A percentile compares a stretch with the other conserved stretches of the same genome.
These are phyloP conservation scores for Clavispora fructus DNA, from an alignment of 805 yeast genomes.

Conservation along the genomic window DNA sequence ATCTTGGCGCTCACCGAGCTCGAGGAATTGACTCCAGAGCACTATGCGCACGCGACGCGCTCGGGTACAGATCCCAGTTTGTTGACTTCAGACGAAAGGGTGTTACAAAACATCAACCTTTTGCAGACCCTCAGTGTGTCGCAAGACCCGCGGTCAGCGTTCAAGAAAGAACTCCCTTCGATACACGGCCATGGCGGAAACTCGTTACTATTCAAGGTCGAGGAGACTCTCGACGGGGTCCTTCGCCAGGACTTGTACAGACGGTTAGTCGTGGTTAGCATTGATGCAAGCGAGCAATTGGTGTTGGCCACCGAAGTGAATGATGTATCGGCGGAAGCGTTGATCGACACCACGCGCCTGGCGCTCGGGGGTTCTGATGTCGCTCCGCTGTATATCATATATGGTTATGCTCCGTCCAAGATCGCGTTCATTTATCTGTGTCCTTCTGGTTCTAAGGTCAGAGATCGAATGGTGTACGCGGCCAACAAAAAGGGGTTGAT, in stretches of 20 bases:
- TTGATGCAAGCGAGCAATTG: conserved; percentile 47
- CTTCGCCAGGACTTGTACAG: conserved; percentile 11
- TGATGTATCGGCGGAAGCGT: conserved; percentile 14
- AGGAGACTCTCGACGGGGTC: conserved; percentile 18
- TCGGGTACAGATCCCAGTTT: conserved; percentile 33
- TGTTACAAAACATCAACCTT: conserved; percentile 39
- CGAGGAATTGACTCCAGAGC: conserved; percentile 47
- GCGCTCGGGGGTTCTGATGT: conserved; percentile 22
- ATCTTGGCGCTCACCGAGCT: conserved; percentile 48
- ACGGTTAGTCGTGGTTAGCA: conserved; percentile 44
- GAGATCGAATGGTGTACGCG: conserved; percentile 90
- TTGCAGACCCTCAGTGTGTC: conserved; percentile 27
- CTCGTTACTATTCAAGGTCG: conserved; percentile 11
- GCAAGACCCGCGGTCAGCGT: conserved; percentile 12
- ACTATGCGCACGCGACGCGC: conserved; percentile 31
- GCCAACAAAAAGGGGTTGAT: conserved; percentile 64
- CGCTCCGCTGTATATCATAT: conserved; percentile 56
- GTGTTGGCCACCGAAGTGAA: conserved; percentile 17
- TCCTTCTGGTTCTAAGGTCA: conserved; percentile 85
- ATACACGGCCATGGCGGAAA: conserved; percentile 19
- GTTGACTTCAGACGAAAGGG: conserved; percentile 55
- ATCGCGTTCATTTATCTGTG: conserved; percentile 73
- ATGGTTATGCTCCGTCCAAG: conserved; percentile 34
- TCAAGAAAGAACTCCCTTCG: conserved; percentile 29
- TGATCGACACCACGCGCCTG: conserved; percentile 17